phyloP scores from a whole-genome alignment of 176 grass and related monocot genomes.

The Oryza glaberrima region DNA sequence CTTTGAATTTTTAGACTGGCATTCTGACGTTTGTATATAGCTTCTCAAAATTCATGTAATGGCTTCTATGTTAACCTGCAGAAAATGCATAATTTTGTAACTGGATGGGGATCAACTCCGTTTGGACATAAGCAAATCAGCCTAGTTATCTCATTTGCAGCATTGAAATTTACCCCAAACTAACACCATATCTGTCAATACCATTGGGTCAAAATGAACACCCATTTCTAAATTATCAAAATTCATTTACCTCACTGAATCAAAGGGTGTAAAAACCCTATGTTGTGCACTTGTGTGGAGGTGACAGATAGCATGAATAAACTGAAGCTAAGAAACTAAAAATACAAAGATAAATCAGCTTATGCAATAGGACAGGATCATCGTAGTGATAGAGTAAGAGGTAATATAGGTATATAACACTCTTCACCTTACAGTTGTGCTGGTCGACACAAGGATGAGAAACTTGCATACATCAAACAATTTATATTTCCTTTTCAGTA shows the following conservation, averaged over 20 bases:
- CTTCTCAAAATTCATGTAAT: slow-evolving; percentile 13
- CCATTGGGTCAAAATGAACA: neutral
- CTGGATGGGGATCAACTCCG: neutral
- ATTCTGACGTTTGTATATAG: slow-evolving; percentile 7
- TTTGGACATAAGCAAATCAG: neutral
- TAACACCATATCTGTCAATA: neutral
- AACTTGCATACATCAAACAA: slow-evolving; percentile 11
- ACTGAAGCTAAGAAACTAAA: neutral
- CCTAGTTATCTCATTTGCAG: neutral
- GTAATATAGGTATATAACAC: neutral
- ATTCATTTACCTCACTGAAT: neutral
- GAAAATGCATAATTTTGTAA: neutral
- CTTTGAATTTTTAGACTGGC: neutral
- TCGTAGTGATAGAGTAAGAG: neutral
- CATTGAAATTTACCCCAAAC: neutral
- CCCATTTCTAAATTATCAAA: neutral
- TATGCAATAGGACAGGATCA: neutral
- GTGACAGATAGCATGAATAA: slow-evolving; percentile 6
- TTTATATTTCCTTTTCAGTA: slow-evolving; percentile 48
- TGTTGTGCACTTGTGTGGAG: neutral
- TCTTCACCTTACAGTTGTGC: too few species aligned
- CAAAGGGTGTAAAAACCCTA: neutral
- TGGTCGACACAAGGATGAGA: neutral
- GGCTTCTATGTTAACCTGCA: neutral
- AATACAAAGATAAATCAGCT: too few species aligned